phyloP scores from a whole-genome alignment of 169 alveolate species.

The Eimeria nieschulzi region DNA sequence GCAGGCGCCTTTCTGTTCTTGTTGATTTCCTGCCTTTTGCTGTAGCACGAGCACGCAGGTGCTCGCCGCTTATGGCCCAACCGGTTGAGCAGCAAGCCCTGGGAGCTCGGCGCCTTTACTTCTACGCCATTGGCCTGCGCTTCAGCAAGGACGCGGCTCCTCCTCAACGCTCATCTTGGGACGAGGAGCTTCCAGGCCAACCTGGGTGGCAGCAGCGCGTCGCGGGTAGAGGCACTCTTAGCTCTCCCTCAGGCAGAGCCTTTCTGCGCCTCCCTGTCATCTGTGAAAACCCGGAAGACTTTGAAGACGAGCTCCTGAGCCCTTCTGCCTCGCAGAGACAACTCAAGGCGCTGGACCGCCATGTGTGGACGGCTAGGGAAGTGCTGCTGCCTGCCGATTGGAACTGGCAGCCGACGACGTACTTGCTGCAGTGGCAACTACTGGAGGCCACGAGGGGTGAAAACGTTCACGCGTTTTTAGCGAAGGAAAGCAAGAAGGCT shows the following conservation, averaged over 20 bases:
- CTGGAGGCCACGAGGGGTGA: constrained; percentile 16
- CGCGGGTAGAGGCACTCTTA: neutral
- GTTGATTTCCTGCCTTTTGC: neutral
- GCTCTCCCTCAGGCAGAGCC: neutral
- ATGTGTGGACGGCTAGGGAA: neutral
- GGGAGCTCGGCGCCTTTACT: neutral
- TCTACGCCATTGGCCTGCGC: neutral
- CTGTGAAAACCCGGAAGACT: neutral
- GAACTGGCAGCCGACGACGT: constrained; percentile 21
- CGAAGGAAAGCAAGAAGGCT: neutral
- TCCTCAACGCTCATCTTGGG: neutral
- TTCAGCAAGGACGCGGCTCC: constrained; percentile 8
- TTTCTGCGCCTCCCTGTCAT: constrained; percentile 25
- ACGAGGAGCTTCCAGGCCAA: neutral
- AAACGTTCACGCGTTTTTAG: neutral
- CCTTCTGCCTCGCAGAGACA: neutral
- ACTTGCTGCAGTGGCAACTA: constrained; percentile 42
- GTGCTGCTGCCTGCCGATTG: constrained; percentile 26
- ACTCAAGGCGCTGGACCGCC: constrained; percentile 5
- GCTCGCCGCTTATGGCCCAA: neutral
- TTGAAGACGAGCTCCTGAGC: neutral
- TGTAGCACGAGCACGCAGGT: neutral
- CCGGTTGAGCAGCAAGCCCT: neutral
- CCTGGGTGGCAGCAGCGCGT: neutral
- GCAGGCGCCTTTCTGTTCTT: neutral